These are phyloP conservation scores for Seiridium cupressi DNA, from an alignment of 2,329 filamentous ascomycete species.

Conservation along the genomic window DNA sequence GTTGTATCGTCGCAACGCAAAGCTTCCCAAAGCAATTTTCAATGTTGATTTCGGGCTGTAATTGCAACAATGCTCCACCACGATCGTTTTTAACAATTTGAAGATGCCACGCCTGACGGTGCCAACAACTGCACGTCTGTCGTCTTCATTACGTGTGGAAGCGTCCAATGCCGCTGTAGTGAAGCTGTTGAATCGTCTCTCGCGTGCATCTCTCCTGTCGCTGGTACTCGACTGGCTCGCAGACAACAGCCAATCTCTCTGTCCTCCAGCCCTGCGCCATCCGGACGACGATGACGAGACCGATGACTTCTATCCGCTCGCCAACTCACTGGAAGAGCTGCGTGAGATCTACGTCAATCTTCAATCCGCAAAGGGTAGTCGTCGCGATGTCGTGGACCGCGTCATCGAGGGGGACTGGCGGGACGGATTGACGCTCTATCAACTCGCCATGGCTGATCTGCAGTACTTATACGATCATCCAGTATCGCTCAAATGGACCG, in stretches of 20 bases:
- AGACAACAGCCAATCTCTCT: slow-evolving; percentile 58
- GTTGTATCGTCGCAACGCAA: no score
- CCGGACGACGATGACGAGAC: slow-evolving; percentile 52
- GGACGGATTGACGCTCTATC: slow-evolving; percentile 61
- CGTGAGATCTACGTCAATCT: slow-evolving; percentile 62
- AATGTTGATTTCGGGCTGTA: background rate
- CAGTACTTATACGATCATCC: slow-evolving; percentile 66
- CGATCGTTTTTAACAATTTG: background rate
- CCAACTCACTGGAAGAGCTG: slow-evolving; percentile 63
- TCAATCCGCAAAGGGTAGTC: slow-evolving; percentile 57
- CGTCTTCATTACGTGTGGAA: slow-evolving; percentile 68
- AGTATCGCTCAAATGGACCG: slow-evolving; percentile 61
- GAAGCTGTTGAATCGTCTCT: slow-evolving; percentile 68
- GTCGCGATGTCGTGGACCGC: slow-evolving; percentile 61
- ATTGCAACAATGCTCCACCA: background rate
- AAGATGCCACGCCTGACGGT: slow-evolving; percentile 59
- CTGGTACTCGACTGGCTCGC: slow-evolving; percentile 78
- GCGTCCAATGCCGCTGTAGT: slow-evolving; percentile 61
- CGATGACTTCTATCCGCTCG: slow-evolving; percentile 68
- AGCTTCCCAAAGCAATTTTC: no score
- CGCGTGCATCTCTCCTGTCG: slow-evolving; percentile 68
- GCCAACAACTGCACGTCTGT: slow-evolving; percentile 69
- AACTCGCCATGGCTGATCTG: slow-evolving; percentile 67
- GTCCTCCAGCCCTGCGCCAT: slow-evolving; percentile 55
- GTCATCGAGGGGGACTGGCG: slow-evolving; percentile 69